Percentiles rank a stretch among this genome's conserved stretches.
Evolutionary conservation across 2,329 filamentous ascomycete species (phyloP).

Genomic region (Dendrostoma leiphaemia): DNA sequence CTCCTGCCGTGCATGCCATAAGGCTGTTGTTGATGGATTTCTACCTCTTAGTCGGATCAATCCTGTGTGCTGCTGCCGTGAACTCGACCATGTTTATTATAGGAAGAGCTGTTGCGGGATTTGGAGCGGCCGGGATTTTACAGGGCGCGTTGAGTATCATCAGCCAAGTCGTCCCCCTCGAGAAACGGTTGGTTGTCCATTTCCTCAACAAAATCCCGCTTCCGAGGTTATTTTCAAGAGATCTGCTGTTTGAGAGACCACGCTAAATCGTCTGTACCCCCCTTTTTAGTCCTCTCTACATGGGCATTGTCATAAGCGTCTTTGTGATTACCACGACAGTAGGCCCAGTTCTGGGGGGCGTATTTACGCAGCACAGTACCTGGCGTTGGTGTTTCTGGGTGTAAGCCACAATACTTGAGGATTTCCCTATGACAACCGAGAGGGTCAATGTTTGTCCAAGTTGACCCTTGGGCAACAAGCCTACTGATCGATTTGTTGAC

Average conservation of each 20-base stretch:
- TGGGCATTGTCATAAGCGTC: constrained; percentile 33
- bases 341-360: constrained; percentile 36
- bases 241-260: no score
- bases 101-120: neutral
- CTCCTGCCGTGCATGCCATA: neutral
- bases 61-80: neutral
- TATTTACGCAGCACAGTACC: constrained; percentile 32
- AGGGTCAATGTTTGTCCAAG: neutral
- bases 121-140: neutral
- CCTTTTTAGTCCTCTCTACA: constrained; percentile 10
- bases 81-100: neutral
- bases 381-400: constrained; percentile 40
- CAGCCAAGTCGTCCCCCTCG: neutral
- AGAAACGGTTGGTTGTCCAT: neutral
- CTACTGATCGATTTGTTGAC: neutral
- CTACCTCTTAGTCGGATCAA: neutral
- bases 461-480: neutral
- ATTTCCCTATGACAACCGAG: no score
- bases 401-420: neutral
- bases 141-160: neutral
- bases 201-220: no score
- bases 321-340: constrained; percentile 33
- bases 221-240: neutral
- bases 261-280: neutral
- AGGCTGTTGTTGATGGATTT: no score